Evolutionary conservation across 768 basidiomycete species (phyloP), one percentile per base, ranked within the genome.

Genomic region (Kwoniella dendrophila): DNA sequence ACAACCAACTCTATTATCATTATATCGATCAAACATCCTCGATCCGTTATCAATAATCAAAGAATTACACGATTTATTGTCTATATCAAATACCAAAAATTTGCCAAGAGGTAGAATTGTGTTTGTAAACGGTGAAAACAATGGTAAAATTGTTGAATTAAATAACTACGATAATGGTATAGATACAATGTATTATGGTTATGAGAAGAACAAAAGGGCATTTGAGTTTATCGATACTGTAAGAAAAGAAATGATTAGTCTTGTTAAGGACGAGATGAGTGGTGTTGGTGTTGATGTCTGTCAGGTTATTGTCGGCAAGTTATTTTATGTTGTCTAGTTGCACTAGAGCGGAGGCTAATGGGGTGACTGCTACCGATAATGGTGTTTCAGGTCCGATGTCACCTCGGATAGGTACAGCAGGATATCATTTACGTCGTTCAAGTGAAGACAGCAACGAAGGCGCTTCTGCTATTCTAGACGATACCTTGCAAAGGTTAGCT

Each of bases 261-360:
- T 63, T n/a, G 50, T 74, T 20, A 27, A 65, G 24, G 40, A 48
- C 30, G 68, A 74, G 40, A 40, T 72, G 62, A 34, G 49, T 5
- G 45, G 43, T 10, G 41, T 61, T 0, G 71, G 69, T 1, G 57
- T 74, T 6, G 66, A 68, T 34, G 73, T 74, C 6, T 74, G 71
- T 43, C 68, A 74, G 38, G 71, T 74, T 5, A 63, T 68, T 29
- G 69, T 64, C 7, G 73, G 73, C 72, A 53, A 64, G 73, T 62
- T n/a, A n/a, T 18, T 29, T 1, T 22, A n/a, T 38, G 24, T 24
- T 44, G 4, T 6, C 43, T 24, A n/a, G 54, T 12, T n/a, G n/a
- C n/a, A n/a, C 22, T 53, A 27, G 20, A 22, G 54, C 12, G n/a
- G 27, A 38, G 11, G 12, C 10, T 18, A 14, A 27, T 51, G 4